Evolutionary conservation across 306 rosid genomes (phyloP), one percentile per base, ranked within the genome.

Genomic region (Vicia sativa): DNA sequence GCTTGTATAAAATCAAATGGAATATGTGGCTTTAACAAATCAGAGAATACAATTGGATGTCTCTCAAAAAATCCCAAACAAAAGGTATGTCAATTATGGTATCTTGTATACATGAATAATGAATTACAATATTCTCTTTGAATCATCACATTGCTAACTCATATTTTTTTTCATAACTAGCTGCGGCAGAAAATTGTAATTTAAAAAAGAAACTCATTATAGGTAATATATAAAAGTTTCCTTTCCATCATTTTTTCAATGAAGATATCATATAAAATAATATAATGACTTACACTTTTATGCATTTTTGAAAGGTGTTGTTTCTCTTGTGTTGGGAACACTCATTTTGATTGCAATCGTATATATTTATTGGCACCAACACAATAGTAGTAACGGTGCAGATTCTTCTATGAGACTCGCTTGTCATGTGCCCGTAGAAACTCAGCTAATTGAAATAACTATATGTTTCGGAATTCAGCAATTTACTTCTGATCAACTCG

Each of bases 1-100:
- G 5, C n/a, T n/a, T 75, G 81, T 68, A 39, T 0, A 2, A 9
- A 29, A 12, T 63, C 69, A 1, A 68, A 79, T 7, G 87, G 79
- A 2, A 72, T 59, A 38, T 79, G 79, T 54, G 83, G 79, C 39
- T n/a, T 29, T 29, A 6, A 76, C n/a, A n/a, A n/a, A n/a, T n/a
- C n/a, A 52, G 31, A 71, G 44, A 13, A 13, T 28, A 5, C 15
- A n/a, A 63, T 78, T 25, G 21, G 2, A 29, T 82, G 83, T 71
- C 45, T 78, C n/a, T n/a, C n/a, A n/a, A n/a, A n/a, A n/a, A n/a
- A n/a, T n/a, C n/a, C n/a, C n/a, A n/a, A 5, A 8, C 6, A 35
- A 35, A 6, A 5, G 39, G 1, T 35, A 3, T 35, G 1, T 35
- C 9, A 35, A 8, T 35, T 35, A 8, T 1, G n/a, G n/a, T n/a